Base-by-base conservation (phyloP, 2,329 filamentous ascomycete species). In the Zymoseptoria brevis region DNA sequence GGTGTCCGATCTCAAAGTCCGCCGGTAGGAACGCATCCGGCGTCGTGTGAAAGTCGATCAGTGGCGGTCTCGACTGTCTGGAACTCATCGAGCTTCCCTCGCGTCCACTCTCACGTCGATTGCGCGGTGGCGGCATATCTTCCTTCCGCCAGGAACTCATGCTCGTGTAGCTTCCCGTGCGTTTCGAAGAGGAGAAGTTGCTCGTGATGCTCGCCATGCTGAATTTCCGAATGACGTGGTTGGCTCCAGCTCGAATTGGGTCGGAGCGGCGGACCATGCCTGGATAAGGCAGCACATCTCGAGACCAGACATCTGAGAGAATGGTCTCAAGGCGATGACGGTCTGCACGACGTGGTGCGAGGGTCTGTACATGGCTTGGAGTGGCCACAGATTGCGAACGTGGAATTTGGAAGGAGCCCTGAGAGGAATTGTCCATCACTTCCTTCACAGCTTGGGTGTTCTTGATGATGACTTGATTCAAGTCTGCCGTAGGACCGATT, bases 181-280 rank as follows among this genome's bases (percentile, higher is more conserved):
- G 84, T 66, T 87, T 88, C 45, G 84, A 83, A 66, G 93, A 87
- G 24, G 84, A 83, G 69, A 95, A 92, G 53, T 87, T 87, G 65
- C 83, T 87, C 13, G 88, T 82, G 64, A 94, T 87, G 72, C 87
- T 91, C 54, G 87, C 87, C 68, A 90, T 87, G 73, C 89, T 96
- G 63, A 96, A 81, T 71, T 92, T 95, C 56, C 91, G 83, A 77
- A 96, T 96, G 69, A 96, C 84, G 0, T 89, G 89, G 41, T 89
- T 90, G 11, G 91, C 89, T n/a, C 88, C 90, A 49, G 83, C 84
- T 55, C 88, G 82, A 53, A 94, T 86, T 3, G 90, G 68, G 67
- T 96, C 88, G 76, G 76, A 84, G 73, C 72, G 83, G 73, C 76
- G 85, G 74, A 74, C 79, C 83, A 96, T 92, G 1, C 90, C 90